Evolutionary conservation across 441 rosid genomes (phyloP), one percentile per base, ranked within the genome.

Genomic region (Bocquillonia castaneifolia): DNA sequence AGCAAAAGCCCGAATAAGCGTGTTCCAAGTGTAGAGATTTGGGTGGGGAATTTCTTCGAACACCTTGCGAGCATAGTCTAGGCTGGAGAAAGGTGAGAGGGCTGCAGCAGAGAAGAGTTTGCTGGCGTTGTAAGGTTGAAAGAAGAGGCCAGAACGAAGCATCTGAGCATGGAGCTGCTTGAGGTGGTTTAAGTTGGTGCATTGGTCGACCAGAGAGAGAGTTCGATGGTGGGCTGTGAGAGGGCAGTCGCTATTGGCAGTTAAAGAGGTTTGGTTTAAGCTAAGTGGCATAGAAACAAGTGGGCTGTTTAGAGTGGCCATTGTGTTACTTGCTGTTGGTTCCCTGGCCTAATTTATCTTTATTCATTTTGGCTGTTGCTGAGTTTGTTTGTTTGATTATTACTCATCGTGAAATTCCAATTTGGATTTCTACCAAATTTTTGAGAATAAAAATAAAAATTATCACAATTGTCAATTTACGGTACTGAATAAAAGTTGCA

Each of bases 41-140:
- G 91, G 88, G 23, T 83, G 78, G 72, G 88, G 85, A 82, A 87
- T 89, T 75, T 84, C 73, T 48, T 87, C 92, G 73, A 89, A 89
- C 88, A 89, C 79, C 62, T 81, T 80, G 53, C 79, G 76, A 12
- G 90, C 92, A 68, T 87, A 89, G 1, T 84, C 85, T 63, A 89
- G 83, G 52, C 82, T 78, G 6, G 85, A 82, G 67, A 85, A 80
- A 1, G 82, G 22, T 2, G 74, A 67, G 28, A 85, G 50, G 0
- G 86, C 77, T 2, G 72, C 48, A 2, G 74, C 67, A 8, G 80
- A 73, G 77, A 86, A 81, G 67, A 88, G 81, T 72, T 81, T 86
- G 76, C 89, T 85, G 40, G 85, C 86, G 2, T 85, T 67, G 78
- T 72, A 82, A 10, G 79, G 68, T 18, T 85, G 77, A 26, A 67